A percentile compares a stretch with the other conserved stretches of the same genome.
Conservation (phyloP, 2,329 filamentous ascomycete genomes). For the Aspergillus phoenicis region DNA sequence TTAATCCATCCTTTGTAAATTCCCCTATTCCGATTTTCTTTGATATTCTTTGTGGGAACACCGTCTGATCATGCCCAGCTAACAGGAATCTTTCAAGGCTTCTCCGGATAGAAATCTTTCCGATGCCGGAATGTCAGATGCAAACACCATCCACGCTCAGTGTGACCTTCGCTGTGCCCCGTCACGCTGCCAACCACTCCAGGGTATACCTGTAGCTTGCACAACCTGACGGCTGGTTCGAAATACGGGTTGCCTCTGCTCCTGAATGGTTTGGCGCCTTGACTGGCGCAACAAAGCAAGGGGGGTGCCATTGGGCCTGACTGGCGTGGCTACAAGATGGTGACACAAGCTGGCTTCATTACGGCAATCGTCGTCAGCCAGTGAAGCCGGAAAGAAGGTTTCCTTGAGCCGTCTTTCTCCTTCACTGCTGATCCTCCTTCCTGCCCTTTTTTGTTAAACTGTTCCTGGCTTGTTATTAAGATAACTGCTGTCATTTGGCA, state of each 20-base stretch:
- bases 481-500: background rate
- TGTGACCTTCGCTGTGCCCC: background rate
- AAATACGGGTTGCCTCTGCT: background rate
- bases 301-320: background rate
- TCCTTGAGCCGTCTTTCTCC: background rate
- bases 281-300: background rate
- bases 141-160: background rate
- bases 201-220: background rate
- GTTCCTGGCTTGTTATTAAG: constrained; percentile 3
- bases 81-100: no score
- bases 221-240: background rate
- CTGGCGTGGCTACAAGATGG: background rate
- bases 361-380: constrained; percentile 1
- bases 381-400: background rate
- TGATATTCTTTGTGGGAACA: background rate
- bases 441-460: background rate
- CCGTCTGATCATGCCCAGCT: background rate
- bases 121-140: background rate
- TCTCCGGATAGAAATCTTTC: background rate
- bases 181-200: background rate
- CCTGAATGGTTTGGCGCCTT: background rate
- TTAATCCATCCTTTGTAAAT: background rate
- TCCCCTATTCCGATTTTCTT: background rate
- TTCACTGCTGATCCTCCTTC: background rate
- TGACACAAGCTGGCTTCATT: background rate